phyloP scores from a whole-genome alignment of 2,329 filamentous ascomycete genomes.

The Chaetomium globosum region DNA sequence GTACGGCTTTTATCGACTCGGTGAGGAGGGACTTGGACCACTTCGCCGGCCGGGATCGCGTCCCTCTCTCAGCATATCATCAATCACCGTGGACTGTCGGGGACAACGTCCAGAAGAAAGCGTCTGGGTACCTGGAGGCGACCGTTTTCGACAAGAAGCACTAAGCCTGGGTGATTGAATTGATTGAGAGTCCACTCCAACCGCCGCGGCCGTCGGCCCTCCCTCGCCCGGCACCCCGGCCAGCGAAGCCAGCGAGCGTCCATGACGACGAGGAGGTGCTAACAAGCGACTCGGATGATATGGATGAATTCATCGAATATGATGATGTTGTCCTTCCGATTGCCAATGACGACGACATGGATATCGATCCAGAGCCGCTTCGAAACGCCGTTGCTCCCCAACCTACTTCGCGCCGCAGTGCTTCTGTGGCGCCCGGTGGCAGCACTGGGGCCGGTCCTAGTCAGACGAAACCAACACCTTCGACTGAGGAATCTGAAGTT shows the following conservation, averaged over 20 bases:
- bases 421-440: not conserved
- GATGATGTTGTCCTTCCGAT: slow-evolving; percentile 34
- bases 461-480: not conserved
- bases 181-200: slow-evolving; percentile 48
- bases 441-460: not conserved
- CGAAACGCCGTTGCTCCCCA: not conserved
- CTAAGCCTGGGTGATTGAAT: slow-evolving; percentile 52
- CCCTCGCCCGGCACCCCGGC: slow-evolving; percentile 34
- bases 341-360: slow-evolving; percentile 28
- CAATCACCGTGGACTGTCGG: slow-evolving; percentile 54
- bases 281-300: slow-evolving; percentile 55
- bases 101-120: slow-evolving; percentile 57
- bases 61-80: slow-evolving; percentile 58
- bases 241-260: slow-evolving; percentile 46
- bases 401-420: not conserved
- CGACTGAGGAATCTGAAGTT: not conserved
- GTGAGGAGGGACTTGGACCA: slow-evolving; percentile 49
- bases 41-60: slow-evolving; percentile 58
- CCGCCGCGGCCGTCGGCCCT: slow-evolving; percentile 44
- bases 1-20: slow-evolving; percentile 47
- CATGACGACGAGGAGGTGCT: slow-evolving; percentile 54
- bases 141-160: slow-evolving; percentile 65
- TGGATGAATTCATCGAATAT: slow-evolving; percentile 55
- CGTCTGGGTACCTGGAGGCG: slow-evolving; percentile 59
- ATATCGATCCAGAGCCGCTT: slow-evolving; percentile 23